Conservation (phyloP, 495 filamentous ascomycete genomes). For the Rhypophila decipiens region DNA sequence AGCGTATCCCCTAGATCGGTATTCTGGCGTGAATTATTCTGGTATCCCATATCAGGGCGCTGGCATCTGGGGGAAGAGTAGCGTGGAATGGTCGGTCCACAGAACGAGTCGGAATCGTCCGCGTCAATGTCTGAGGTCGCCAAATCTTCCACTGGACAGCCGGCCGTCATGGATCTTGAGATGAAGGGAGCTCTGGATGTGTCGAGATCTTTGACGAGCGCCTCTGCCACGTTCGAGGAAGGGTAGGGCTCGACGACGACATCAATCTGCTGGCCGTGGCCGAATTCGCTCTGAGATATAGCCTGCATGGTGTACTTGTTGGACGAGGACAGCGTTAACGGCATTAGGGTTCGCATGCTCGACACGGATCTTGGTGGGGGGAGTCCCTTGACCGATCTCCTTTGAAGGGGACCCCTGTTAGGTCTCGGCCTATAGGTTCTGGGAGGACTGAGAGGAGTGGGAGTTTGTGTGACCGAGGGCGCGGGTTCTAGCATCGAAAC, state of each 20-base stretch:
- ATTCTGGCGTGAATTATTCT: no score
- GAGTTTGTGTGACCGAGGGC: slow-evolving; percentile 18
- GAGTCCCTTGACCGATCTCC: slow-evolving; percentile 20
- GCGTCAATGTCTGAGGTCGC: slow-evolving; percentile 16
- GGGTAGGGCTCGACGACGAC: slow-evolving; percentile 14
- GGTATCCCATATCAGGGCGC: background rate
- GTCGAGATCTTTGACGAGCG: slow-evolving; percentile 37
- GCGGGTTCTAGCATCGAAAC: slow-evolving; percentile 16
- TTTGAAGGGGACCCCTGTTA: slow-evolving; percentile 9
- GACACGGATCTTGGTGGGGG: slow-evolving; percentile 20
- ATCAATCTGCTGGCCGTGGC: slow-evolving; percentile 9
- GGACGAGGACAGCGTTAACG: slow-evolving; percentile 10
- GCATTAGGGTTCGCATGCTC: slow-evolving; percentile 12
- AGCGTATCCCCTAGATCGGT: background rate
- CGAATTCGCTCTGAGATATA: background rate
- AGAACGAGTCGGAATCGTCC: slow-evolving; percentile 11
- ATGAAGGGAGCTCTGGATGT: slow-evolving; percentile 29
- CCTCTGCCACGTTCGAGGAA: slow-evolving; percentile 37
- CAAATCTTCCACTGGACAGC: slow-evolving; percentile 25
- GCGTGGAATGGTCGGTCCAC: slow-evolving; percentile 3
- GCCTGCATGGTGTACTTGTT: slow-evolving; percentile 1
- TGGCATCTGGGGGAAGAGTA: slow-evolving; percentile 3
- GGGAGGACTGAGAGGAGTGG: slow-evolving; percentile 9
- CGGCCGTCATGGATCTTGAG: slow-evolving; percentile 37
- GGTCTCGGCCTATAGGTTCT: slow-evolving; percentile 10